phyloP scores from a whole-genome alignment of 805 yeast genomes.

The Wickerhamomyces ciferrii region DNA sequence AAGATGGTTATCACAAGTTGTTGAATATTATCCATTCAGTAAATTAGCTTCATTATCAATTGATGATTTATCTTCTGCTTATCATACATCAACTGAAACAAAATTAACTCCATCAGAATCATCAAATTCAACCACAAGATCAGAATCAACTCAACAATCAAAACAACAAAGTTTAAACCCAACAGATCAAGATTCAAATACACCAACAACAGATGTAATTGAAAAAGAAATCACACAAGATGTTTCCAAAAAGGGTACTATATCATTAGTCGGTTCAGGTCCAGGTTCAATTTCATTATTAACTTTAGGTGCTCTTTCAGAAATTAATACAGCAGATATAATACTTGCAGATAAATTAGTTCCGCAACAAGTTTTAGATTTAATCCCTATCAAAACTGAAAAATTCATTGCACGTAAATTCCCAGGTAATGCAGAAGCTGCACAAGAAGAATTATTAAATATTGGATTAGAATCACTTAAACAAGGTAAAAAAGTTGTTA shows the following conservation, averaged over 20 bases:
- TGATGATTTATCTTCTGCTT: conserved; percentile 47
- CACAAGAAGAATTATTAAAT: conserved; percentile 79
- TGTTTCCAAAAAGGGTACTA: conserved; percentile 38
- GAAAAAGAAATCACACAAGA: background rate
- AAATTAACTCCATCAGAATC: background rate
- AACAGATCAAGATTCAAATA: background rate
- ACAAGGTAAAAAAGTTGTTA: conserved; percentile 72
- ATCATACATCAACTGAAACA: conserved; percentile 8
- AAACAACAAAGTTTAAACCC: conserved; percentile 34
- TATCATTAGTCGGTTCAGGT: conserved; percentile 89
- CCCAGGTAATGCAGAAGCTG: conserved; percentile 95
- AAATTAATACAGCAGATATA: conserved; percentile 76
- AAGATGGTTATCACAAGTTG: conserved; percentile 84
- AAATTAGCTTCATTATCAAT: conserved; percentile 56
- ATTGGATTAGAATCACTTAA: conserved; percentile 62
- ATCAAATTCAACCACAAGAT: background rate
- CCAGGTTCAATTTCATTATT: conserved; percentile 84
- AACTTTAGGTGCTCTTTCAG: conserved; percentile 80
- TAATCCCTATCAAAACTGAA: conserved; percentile 74
- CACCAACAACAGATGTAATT: background rate
- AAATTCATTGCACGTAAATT: conserved; percentile 87
- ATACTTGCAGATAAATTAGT: conserved; percentile 89
- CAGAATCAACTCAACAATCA: conserved; percentile 4
- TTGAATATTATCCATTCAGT: conserved; percentile 81
- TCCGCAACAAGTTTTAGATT: conserved; percentile 77